Evolutionary conservation across 352 stramenopile genomes (phyloP).

Genomic region (Hyaloperonospora arabidopsidis): DNA sequence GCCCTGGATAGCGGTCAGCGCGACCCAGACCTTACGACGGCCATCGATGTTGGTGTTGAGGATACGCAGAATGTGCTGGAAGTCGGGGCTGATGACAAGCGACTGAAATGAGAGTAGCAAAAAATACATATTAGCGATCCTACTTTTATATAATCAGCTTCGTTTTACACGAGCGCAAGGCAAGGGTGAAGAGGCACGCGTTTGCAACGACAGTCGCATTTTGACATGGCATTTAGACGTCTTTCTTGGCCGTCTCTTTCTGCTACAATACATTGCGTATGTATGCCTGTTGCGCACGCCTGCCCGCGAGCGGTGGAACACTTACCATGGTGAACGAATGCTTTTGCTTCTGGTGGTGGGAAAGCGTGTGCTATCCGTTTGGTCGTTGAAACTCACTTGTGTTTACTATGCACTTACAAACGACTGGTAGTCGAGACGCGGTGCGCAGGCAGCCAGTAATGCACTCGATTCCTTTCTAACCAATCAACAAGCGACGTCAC

Average conservation of each 20-base stretch:
- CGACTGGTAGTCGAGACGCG: slow-evolving; percentile 73
- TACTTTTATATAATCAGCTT: slow-evolving; percentile 1
- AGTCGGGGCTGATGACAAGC: slow-evolving; percentile 92
- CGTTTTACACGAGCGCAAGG: background rate
- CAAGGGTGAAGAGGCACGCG: background rate
- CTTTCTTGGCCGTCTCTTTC: too few relatives aligned
- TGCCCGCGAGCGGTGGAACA: slow-evolving; percentile 2
- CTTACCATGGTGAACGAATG: slow-evolving; percentile 79
- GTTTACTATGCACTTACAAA: slow-evolving; percentile 58
- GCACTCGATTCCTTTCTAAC: slow-evolving; percentile 16
- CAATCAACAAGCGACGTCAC: slow-evolving; percentile 20
- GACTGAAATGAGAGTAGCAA: slow-evolving; percentile 34
- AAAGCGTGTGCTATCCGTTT: slow-evolving; percentile 12
- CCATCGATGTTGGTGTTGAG: slow-evolving; percentile 99
- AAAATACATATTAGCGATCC: slow-evolving; percentile 6
- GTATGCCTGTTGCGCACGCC: background rate
- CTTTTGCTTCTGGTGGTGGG: slow-evolving; percentile 79
- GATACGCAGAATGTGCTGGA: slow-evolving; percentile 99
- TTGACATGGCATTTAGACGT: too few relatives aligned
- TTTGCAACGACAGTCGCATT: too few relatives aligned
- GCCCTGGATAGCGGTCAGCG: slow-evolving; percentile 80
- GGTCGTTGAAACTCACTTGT: slow-evolving; percentile 32
- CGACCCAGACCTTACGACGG: slow-evolving; percentile 90
- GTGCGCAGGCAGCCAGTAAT: slow-evolving; percentile 33
- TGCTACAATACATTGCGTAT: slow-evolving; percentile 9